Conservation (phyloP, 108 stramenopile species). For the Fragilariopsis cylindrus region DNA sequence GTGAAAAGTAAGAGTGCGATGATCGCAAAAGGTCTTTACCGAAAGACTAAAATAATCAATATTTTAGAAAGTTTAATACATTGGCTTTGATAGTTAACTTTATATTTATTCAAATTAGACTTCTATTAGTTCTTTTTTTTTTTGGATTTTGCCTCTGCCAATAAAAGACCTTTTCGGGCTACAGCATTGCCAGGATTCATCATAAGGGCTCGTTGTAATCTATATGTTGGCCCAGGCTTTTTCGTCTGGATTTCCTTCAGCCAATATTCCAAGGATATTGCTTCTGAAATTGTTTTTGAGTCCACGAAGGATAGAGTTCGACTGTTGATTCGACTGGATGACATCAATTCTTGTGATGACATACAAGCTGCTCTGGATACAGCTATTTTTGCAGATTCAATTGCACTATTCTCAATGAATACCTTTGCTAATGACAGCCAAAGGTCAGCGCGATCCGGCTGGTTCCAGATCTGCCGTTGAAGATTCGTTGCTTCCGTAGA, state of each 20-base stretch:
- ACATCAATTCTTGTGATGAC: constrained; percentile 3
- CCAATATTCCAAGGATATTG: constrained; percentile 26
- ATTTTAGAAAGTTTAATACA: too few species aligned
- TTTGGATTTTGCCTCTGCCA: too few species aligned
- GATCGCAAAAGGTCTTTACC: too few species aligned
- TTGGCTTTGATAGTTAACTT: too few species aligned
- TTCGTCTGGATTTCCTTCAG: not conserved
- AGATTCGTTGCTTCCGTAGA: not conserved
- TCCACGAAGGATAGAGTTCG: not conserved
- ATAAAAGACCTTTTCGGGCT: constrained; percentile 17
- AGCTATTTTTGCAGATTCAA: constrained; percentile 27
- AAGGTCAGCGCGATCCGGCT: constrained; percentile 30
- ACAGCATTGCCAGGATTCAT: constrained; percentile 31
- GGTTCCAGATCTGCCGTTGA: constrained; percentile 26
- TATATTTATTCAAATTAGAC: too few species aligned
- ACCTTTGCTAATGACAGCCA: constrained; percentile 31
- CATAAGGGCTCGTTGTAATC: constrained; percentile 33
- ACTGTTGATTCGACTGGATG: constrained; percentile 3
- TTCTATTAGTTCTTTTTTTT: too few species aligned
- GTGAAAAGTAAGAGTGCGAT: too few species aligned
- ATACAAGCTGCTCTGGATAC: constrained; percentile 25
- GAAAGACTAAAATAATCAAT: too few species aligned
- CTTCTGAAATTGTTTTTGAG: constrained; percentile 27
- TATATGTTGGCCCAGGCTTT: not conserved
- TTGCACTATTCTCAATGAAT: constrained; percentile 7